Conservation (phyloP, 805 yeast species). For the Yarrowia sp. region DNA sequence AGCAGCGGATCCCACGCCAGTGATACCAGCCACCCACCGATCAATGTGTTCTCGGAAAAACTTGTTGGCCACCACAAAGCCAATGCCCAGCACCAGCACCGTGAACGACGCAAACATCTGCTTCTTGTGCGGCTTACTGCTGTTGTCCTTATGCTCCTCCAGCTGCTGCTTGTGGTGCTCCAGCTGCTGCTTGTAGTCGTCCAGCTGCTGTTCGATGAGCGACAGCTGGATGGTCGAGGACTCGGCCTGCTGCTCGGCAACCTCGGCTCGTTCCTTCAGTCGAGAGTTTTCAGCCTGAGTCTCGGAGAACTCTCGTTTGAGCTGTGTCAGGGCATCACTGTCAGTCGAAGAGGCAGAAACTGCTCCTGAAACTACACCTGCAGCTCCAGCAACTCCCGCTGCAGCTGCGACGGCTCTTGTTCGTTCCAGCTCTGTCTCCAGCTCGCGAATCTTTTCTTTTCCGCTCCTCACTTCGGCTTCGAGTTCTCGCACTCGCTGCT, state of each 20-base stretch:
- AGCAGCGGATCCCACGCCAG: constrained; percentile 16
- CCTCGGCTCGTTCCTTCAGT: constrained; percentile 19
- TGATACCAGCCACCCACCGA: constrained; percentile 20
- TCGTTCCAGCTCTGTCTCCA: constrained; percentile 7
- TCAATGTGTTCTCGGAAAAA: constrained; percentile 36
- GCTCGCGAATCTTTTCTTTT: constrained; percentile 3
- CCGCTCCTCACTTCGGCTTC: constrained; percentile 9
- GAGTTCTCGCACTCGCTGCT: constrained; percentile 26
- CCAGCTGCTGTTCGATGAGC: constrained; percentile 23
- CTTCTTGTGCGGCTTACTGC: constrained; percentile 19
- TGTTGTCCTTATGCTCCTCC: constrained; percentile 21
- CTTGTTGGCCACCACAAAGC: constrained; percentile 29
- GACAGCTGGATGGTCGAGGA: constrained; percentile 26
- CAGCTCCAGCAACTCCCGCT: neutral
- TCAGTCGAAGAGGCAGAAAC: neutral
- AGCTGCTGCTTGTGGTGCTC: constrained; percentile 12
- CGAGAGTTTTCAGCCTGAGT: neutral
- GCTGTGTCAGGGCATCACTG: constrained; percentile 1
- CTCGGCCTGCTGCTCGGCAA: constrained; percentile 35
- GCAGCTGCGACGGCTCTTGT: neutral
- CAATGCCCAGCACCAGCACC: constrained; percentile 22
- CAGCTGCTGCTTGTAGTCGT: constrained; percentile 15
- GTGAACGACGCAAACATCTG: constrained; percentile 17
- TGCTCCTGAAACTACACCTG: neutral
- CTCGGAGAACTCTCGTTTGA: constrained; percentile 5